phyloP scores from a whole-genome alignment of 371 early-diverging fungal genomes.

The Mortierella polycephala region DNA sequence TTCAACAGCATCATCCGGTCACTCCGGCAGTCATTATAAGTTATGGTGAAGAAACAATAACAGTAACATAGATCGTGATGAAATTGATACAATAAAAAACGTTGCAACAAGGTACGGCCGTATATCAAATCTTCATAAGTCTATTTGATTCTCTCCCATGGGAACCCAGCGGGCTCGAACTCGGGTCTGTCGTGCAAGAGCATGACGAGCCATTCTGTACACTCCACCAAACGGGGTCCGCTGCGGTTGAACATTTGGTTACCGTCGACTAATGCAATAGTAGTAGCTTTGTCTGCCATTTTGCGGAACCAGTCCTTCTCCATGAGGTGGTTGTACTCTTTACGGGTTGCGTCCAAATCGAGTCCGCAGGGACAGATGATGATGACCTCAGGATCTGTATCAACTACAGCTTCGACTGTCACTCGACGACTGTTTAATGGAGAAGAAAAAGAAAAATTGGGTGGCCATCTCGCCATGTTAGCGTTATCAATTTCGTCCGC shows the following conservation, averaged over 20 bases:
- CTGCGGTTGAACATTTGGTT: constrained; percentile 74
- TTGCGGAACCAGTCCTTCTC: constrained; percentile 55
- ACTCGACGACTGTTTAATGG: constrained; percentile 51
- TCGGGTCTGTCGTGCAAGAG: constrained; percentile 70
- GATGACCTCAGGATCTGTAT: constrained; percentile 49
- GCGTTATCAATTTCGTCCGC: too few species aligned
- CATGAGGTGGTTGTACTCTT: constrained; percentile 48
- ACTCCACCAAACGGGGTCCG: constrained; percentile 61
- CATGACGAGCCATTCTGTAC: constrained; percentile 81
- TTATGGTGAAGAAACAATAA: constrained; percentile 1
- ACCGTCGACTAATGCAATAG: constrained; percentile 56
- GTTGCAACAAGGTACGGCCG: too few species aligned
- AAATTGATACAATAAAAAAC: too few species aligned
- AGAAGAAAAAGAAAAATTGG: neutral
- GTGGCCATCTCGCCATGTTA: neutral
- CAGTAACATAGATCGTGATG: too few species aligned
- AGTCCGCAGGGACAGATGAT: constrained; percentile 61
- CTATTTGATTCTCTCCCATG: constrained; percentile 53
- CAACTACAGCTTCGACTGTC: constrained; percentile 33
- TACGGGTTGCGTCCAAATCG: constrained; percentile 55
- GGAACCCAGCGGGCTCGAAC: constrained; percentile 50
- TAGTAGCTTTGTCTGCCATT: constrained; percentile 34
- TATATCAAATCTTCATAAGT: too few species aligned
- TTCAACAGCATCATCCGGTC: neutral
- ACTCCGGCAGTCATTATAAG: constrained; percentile 3